phyloP scores from a whole-genome alignment of 805 yeast species.

The Lipomyces kockii region DNA sequence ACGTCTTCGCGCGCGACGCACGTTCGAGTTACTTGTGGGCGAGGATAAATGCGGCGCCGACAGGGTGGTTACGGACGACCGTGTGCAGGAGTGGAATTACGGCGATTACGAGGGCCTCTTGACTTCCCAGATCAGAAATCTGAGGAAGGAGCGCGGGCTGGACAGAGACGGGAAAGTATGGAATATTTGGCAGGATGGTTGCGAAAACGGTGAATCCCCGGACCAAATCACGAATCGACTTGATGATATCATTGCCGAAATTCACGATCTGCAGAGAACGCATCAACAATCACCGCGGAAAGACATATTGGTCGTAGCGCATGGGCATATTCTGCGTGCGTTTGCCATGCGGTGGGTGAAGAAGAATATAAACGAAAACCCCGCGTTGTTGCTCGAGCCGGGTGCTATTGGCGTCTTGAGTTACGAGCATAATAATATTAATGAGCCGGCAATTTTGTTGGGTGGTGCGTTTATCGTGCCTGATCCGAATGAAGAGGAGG shows the following conservation, averaged over 20 bases:
- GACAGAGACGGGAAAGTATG: conserved; percentile 54
- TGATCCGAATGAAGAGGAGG: not conserved
- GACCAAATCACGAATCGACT: conserved; percentile 70
- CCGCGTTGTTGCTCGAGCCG: conserved; percentile 85
- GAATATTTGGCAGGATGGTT: conserved; percentile 91
- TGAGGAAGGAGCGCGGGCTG: conserved; percentile 65
- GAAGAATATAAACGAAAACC: conserved; percentile 62
- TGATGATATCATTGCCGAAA: conserved; percentile 68
- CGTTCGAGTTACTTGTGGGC: conserved; percentile 61
- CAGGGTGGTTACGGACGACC: conserved; percentile 52
- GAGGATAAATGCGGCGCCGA: conserved; percentile 42
- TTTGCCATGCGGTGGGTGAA: conserved; percentile 89
- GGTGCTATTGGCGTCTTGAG: conserved; percentile 94
- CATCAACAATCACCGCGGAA: conserved; percentile 46
- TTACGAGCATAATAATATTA: conserved; percentile 80
- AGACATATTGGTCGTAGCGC: conserved; percentile 76
- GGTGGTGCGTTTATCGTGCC: conserved; percentile 82
- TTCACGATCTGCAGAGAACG: conserved; percentile 65
- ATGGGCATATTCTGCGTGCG: conserved; percentile 90
- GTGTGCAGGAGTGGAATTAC: conserved; percentile 92
- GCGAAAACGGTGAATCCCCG: conserved; percentile 84
- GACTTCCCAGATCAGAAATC: conserved; percentile 66
- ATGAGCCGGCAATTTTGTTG: conserved; percentile 84
- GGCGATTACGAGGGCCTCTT: conserved; percentile 91
- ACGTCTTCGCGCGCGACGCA: conserved; percentile 74